Base-by-base conservation (phyloP, 352 stramenopile genomes). In the Globisporangium iwayamae region DNA sequence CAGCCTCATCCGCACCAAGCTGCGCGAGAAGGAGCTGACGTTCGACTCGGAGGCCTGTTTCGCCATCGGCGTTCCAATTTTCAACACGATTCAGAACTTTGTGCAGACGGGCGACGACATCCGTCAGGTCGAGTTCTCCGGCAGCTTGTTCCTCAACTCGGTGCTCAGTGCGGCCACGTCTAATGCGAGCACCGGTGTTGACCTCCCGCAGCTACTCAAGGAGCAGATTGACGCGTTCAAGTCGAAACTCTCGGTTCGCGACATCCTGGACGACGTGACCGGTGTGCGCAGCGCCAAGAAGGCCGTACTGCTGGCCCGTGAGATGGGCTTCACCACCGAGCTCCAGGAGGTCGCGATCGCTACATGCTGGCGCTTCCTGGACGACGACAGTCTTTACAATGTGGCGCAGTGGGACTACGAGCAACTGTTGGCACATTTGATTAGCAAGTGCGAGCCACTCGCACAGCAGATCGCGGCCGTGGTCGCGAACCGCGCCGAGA, bases 231-330 rank as follows among this genome's bases (percentile, higher is more conserved):
- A 53, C 2, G 53, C 72, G 39, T 79, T 83, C 73, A 75, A 76
- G 60, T 62, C 74, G 56, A 68, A 72, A 28, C 66, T 93, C 55
- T 81, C 64, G 28, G 75, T 90, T 54, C 72, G 73, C 22, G 82
- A 93, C 36, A 82, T 98, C 18, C 83, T 97, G n/a, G 93, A 98
- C 54, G 93, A 98, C 83, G 72, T 98, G 52, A 94, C 76, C 64
- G 94, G 95, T 47, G 73, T 93, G 38, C 93, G 93, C 59, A 90
- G 82, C 36, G 90, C 91, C 50, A 90, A 96, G 67, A 96, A 93
- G 64, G 79, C 96, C 1, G 89, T 98, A 64, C 80, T 98, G 56
- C 78, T 99, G 47, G 94, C 90, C n/a, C 86, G 90, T 14, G 95
- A 98, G 63, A 79, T 99, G 36, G 93, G 93, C 6, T 87, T 98